phyloP scores from a whole-genome alignment of 306 rosid genomes.

The Rosa lucieae region DNA sequence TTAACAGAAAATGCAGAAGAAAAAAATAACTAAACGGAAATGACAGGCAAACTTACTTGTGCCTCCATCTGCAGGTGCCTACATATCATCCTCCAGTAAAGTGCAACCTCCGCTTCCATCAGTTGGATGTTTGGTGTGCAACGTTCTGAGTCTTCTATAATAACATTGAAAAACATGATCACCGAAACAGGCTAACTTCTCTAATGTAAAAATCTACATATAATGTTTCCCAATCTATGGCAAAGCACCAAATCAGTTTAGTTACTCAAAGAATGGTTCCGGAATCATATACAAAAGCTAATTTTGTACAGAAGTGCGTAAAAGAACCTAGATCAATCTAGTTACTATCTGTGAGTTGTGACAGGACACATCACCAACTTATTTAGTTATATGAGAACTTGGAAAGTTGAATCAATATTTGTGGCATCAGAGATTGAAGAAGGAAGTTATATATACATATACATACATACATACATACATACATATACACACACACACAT shows the following conservation, averaged over 20 bases:
- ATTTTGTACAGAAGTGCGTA: neutral
- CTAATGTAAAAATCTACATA: neutral
- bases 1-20: neutral
- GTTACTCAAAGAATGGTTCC: neutral
- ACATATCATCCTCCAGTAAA: conserved; percentile 84
- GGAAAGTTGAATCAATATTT: neutral
- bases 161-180: conserved; percentile 31
- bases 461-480: too few relatives aligned
- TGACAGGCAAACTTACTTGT: conserved; percentile 52
- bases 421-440: neutral
- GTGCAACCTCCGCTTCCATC: conserved; percentile 88
- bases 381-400: neutral
- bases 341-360: neutral
- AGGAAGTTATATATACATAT: neutral
- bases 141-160: conserved; percentile 35
- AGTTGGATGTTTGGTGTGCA: conserved; percentile 51
- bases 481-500: too few relatives aligned
- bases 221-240: neutral
- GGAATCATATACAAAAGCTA: neutral
- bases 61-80: conserved; percentile 78
- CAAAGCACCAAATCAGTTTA: neutral
- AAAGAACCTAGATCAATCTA: neutral
- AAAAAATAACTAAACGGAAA: neutral
- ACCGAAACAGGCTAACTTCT: neutral
- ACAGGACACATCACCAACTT: neutral